Base-by-base conservation (phyloP, 768 basidiomycete species). In the Thelephora ganbajun region DNA sequence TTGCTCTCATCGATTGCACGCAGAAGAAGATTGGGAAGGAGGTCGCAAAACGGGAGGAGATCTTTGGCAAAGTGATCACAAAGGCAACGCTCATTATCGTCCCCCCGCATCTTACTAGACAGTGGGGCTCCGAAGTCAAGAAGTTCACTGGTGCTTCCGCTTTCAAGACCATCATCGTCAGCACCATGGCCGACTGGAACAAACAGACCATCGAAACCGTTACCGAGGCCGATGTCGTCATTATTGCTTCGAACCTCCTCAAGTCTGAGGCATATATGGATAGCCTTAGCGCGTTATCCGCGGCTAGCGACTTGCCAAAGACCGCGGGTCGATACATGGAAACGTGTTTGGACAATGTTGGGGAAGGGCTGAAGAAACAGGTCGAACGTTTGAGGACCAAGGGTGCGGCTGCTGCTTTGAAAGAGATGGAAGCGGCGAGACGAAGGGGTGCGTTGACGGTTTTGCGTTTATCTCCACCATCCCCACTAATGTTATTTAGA, bases 291-390 rank as follows among this genome's bases (percentile, higher is more conserved):
- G 65, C 77, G 2, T 72, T 92, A 37, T 75, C 80, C 3, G 83
- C 72, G 5, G 79, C 71, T 6, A 79, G 83, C 2, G 64, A 76
- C 14, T 68, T 92, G 33, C 88, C 89, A 1, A 48, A 49, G 1
- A 76, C 79, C 33, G 84, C 89, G 33, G 89, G 89, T 11, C 79
- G 93, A 16, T 90, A 90, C 66, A 96, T 93, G 71, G 80, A 84
- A 46, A 80, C 82, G n/a, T 75, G 83, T 26, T 69, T 94, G 18
- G 78, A 84, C 16, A 71, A 76, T 37, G 69, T 74, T 19, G 63
- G 85, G 45, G 66, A 65, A 7, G 66, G 73, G 1, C 65, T 94
- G 34, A 68, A 70, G 55, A 62, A 58, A 1, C 90, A 94, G 53
- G 79, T 83, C 2, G 77, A 84, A 30, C 69, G 73, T 5, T 65